phyloP scores from a whole-genome alignment of 2,329 filamentous ascomycete genomes.

The Biscogniauxia sp. region DNA sequence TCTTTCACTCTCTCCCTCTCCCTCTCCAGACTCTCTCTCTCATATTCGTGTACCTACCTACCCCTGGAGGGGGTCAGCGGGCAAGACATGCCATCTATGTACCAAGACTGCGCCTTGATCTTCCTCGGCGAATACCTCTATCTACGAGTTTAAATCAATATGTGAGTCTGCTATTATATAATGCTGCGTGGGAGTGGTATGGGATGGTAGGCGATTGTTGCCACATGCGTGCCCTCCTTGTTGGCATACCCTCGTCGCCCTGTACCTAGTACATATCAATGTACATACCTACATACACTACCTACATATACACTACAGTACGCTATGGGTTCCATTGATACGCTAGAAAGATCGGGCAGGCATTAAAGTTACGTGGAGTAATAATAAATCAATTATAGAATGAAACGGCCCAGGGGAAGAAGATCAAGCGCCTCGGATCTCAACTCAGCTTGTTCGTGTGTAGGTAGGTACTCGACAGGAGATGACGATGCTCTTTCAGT shows the following conservation, averaged over 20 bases:
- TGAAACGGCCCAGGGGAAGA: conserved; percentile 19
- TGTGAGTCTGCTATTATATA: neutral
- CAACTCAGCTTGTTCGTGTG: conserved; percentile 5
- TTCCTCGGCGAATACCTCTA: neutral
- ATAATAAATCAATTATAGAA: conserved; percentile 18
- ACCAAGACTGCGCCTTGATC: neutral
- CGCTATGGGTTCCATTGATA: conserved; percentile 3
- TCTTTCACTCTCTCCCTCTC: too few species aligned
- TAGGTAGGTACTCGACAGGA: neutral
- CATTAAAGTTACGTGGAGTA: conserved; percentile 9
- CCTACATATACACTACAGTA: too few species aligned
- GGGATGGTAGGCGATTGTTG: neutral
- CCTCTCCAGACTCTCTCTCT: too few species aligned
- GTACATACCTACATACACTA: too few species aligned
- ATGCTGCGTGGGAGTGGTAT: neutral
- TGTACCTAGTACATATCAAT: too few species aligned
- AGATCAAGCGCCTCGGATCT: conserved; percentile 17
- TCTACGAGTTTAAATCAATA: neutral
- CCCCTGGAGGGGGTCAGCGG: neutral
- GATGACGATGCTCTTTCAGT: neutral
- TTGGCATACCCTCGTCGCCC: neutral
- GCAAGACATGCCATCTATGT: too few species aligned
- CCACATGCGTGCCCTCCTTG: neutral
- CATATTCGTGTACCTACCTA: too few species aligned
- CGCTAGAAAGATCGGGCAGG: conserved; percentile 5